Evolutionary conservation across 2,329 filamentous ascomycete genomes (phyloP).

Genomic region (Penicillium glabrum): DNA sequence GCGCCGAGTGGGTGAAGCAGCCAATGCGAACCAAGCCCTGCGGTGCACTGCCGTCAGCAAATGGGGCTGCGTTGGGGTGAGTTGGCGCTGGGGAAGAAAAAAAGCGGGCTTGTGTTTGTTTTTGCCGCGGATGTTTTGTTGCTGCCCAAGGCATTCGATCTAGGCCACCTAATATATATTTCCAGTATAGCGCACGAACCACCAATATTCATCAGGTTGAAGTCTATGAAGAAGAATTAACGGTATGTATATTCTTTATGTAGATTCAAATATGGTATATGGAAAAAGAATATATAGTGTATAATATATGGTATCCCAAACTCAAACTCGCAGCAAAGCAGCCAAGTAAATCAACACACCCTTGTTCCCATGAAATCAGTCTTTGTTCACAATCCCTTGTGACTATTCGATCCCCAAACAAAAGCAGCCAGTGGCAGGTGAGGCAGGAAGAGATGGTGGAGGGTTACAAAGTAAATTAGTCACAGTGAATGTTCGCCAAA

Average conservation of each 20-base stretch:
- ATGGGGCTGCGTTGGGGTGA: conserved; percentile 3
- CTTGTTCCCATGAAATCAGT: conserved; percentile 3
- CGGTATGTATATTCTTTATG: conserved; percentile 1
- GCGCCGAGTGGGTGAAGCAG: conserved; percentile 8
- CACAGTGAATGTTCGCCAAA: background rate
- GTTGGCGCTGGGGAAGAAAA: conserved; percentile 10
- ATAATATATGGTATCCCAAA: conserved; percentile 16
- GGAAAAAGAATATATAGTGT: background rate
- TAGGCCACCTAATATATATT: background rate
- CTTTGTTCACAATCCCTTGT: conserved; percentile 3
- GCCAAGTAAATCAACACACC: conserved; percentile 1
- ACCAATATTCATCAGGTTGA: background rate
- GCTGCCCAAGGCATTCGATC: conserved; percentile 24
- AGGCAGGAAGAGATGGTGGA: background rate
- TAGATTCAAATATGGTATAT: background rate
- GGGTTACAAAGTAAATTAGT: background rate
- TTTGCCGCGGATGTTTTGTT: conserved; percentile 16
- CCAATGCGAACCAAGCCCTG: conserved; percentile 11
- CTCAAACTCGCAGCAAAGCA: background rate
- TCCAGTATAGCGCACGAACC: background rate
- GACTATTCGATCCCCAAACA: conserved; percentile 6
- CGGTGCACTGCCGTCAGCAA: background rate
- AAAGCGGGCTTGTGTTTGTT: conserved; percentile 26
- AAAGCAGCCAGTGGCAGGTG: conserved; percentile 3
- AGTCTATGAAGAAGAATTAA: background rate